phyloP scores from a whole-genome alignment of 1,284 basidiomycete genomes.

The Crepidotus sp. region DNA sequence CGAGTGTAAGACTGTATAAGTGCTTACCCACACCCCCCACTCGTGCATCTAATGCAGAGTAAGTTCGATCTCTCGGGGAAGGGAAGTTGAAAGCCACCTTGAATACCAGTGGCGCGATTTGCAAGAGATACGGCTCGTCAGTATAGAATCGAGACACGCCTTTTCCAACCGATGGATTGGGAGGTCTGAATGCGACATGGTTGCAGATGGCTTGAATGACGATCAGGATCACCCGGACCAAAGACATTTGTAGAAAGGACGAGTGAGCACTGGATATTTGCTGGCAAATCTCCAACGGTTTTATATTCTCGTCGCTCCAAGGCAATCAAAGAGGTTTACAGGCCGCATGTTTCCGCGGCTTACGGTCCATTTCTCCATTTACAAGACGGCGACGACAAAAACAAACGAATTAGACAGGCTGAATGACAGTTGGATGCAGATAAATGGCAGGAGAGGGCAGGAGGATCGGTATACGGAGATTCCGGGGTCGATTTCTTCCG shows the following conservation, averaged over 20 bases:
- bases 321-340: conserved; percentile 12
- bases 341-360: background rate
- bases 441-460: too few species aligned
- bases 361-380: too few species aligned
- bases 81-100: conserved; percentile 29
- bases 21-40: conserved; percentile 7
- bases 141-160: conserved; percentile 41
- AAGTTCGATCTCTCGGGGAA: background rate
- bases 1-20: background rate
- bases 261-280: background rate
- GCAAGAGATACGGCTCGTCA: conserved; percentile 39
- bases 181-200: conserved; percentile 47
- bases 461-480: too few species aligned
- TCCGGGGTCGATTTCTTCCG: too few species aligned
- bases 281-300: background rate
- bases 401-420: too few species aligned
- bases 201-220: conserved; percentile 42
- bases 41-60: conserved; percentile 5
- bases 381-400: too few species aligned
- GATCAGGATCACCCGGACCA: conserved; percentile 26
- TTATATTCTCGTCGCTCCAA: conserved; percentile 6
- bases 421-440: too few species aligned
- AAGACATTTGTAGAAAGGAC: background rate
- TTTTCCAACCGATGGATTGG: conserved; percentile 45
- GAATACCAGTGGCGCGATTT: conserved; percentile 52